Percentiles rank a stretch among this genome's conserved stretches.
phyloP scores from a whole-genome alignment of 73 alveolate species.

The Paramecium sonneborni region DNA sequence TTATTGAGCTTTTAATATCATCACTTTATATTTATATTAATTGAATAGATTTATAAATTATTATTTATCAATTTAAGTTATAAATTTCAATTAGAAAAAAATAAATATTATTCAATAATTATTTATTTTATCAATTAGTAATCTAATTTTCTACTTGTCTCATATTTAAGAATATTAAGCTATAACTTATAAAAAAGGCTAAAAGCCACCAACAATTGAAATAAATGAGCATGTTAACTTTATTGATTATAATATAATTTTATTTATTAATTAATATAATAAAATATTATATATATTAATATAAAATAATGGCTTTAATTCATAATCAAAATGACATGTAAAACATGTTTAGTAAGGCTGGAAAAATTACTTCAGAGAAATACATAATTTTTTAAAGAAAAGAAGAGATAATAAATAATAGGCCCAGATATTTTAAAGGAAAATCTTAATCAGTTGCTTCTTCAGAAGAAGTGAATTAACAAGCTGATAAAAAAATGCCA shows the following conservation, averaged over 20 bases:
- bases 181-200: too few species aligned
- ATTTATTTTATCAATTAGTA: too few species aligned
- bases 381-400: constrained; percentile 58
- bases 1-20: not conserved
- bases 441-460: not conserved
- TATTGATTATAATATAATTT: not conserved
- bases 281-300: not conserved
- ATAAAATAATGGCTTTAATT: constrained; percentile 1
- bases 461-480: not conserved
- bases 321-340: constrained; percentile 19
- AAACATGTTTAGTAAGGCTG: constrained; percentile 63
- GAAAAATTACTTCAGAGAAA: constrained; percentile 62
- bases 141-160: too few species aligned
- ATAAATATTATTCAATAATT: too few species aligned
- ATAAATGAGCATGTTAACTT: too few species aligned
- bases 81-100: too few species aligned
- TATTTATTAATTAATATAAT: not conserved
- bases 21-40: not conserved
- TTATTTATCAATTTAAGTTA: not conserved
- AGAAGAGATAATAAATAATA: constrained; percentile 12
- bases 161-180: too few species aligned
- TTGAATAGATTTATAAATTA: too few species aligned
- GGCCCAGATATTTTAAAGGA: not conserved
- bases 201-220: not conserved
- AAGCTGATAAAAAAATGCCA: constrained; percentile 1